Base-by-base conservation (phyloP, 768 basidiomycete genomes). In the Boletus sensibilis region DNA sequence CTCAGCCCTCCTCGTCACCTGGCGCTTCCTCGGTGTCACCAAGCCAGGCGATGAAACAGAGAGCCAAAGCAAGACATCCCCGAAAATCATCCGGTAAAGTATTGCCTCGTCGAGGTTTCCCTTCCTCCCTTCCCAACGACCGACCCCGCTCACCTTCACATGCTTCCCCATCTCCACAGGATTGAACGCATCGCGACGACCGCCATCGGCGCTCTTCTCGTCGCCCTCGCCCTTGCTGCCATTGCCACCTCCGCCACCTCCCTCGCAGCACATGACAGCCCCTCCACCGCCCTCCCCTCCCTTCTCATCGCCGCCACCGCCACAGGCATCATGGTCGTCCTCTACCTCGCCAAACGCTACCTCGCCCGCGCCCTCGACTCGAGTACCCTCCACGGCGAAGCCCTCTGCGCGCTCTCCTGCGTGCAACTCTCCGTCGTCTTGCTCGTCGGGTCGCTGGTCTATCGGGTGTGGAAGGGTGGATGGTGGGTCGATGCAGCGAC, bases 281-380 rank as follows among this genome's bases (percentile, higher is more conserved):
- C 79, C 4, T 69, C 72, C 31, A 58, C 70, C 11, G 74, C 76
- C 12, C 74, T 72, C 42, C 68, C 76, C 6, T 68, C 78, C 13
- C 66, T 80, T 46, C 75, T 80, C 60, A 74, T 80, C 31, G 73
- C 79, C 4, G 72, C 74, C 10, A 70, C 73, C 8, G 73, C 79
- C 1, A 68, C 75, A 4, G 64, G 72, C 3, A 39, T 78, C 52
- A 76, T 74, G 68, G 48, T 75, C n/a, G 23, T 73, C 16, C 74
- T 80, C 44, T 80, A 78, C 74, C 60, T 78, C 1, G 73, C 69
- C 11, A 80, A 80, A 57, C 75, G 76, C 5, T 74, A 73, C 56
- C 75, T 79, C 23, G 76, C 78, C 1, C 67, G 61, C 11, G 70
- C 73, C 3, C 73, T 79, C 31, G 63, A 80, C 61, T 79, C 78